Base-by-base conservation (phyloP, 352 stramenopile species). In the Phytophthora rubi region DNA sequence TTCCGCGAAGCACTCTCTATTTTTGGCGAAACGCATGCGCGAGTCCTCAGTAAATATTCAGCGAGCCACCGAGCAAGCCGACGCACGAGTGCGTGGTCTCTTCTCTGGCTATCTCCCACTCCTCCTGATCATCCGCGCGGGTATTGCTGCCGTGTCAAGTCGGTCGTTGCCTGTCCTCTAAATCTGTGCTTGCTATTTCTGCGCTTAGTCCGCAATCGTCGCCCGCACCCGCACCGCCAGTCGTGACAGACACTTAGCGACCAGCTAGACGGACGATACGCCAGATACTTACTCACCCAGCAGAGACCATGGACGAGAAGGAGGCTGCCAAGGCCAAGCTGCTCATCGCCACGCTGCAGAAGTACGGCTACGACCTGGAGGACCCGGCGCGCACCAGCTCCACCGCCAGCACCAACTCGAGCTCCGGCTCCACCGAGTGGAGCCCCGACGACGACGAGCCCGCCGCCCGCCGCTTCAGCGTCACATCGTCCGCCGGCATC, bases 301-400 rank as follows among this genome's bases (percentile, higher is more conserved):
- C 33, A 42, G 35, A 42, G 3, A 48, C 39, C 6, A 81, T 81
- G 76, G 68, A 80, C 52, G 70, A 78, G 33, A 86, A 92, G 51
- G 84, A 92, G 44, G 67, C 76, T 49, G 69, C 73, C 23, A 91
- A 83, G 59, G 80, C 83, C 60, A 88, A 88, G 60, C 57, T 94
- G 56, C 79, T 95, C 52, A 91, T 94, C 63, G 79, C 82, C 30
- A 95, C 84, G 70, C 75, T 95, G 39, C 86, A 95, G 65, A 94
- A 94, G 60, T 89, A 92, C 71, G 88, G 88, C 58, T 95, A 95
- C 73, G 85, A 95, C 67, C 71, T 95, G 18, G 73, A 79, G 52
- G 76, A 83, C 62, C 65, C 71, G 2, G 37, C 73, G 9, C 68
- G 49, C 33, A 62, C 55, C 26, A 80, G 69, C 68, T 72, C 65